Evolutionary conservation across 371 early-diverging fungal species (phyloP), one percentile per base, ranked within the genome.

Genomic region (Syncephalastrum sp.): DNA sequence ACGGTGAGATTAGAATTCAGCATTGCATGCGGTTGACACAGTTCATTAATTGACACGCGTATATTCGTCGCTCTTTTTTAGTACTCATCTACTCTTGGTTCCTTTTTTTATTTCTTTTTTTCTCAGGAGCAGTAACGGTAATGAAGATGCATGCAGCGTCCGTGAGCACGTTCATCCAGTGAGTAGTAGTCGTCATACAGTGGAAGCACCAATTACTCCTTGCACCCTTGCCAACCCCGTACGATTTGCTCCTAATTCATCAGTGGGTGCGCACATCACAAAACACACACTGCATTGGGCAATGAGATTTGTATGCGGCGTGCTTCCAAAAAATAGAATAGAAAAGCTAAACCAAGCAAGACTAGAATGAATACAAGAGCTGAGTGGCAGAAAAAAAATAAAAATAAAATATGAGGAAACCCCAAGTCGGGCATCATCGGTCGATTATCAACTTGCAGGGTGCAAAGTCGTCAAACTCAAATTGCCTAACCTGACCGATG

Each of bases 391-490:
- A 29, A 29, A 29, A 29, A 24, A 12, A 24, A 4, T 12, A 12
- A 6, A 16, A 21, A 42, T 54, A 25, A 51, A 41, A 29, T 29
- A 29, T 29, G 29, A 29, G 29, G 7, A 29, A 29, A 29, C 45
- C 5, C 19, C 45, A 45, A 45, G 45, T n/a, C 45, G n/a, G 45
- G 45, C n/a, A 45, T 45, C 45, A 7, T 14, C 3, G 25, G 60
- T 47, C 50, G 60, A 60, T 60, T 54, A 60, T 60, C 54, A 16
- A 48, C 60, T 60, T 54, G 60, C 60, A 60, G 60, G 60, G 53
- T 52, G 50, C 47, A 25, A 57, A 42, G 49, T 60, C 60, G 54
- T 53, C 60, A 60, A 60, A 60, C 50, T 41, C 47, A 44, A 42
- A 45, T 42, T 43, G 46, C 45, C 57, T 57, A 57, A 57, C 49